A percentile compares a stretch with the other conserved stretches of the same genome.
phyloP scores from a whole-genome alignment of 805 yeast genomes.

The Saccharomyces jurei region DNA sequence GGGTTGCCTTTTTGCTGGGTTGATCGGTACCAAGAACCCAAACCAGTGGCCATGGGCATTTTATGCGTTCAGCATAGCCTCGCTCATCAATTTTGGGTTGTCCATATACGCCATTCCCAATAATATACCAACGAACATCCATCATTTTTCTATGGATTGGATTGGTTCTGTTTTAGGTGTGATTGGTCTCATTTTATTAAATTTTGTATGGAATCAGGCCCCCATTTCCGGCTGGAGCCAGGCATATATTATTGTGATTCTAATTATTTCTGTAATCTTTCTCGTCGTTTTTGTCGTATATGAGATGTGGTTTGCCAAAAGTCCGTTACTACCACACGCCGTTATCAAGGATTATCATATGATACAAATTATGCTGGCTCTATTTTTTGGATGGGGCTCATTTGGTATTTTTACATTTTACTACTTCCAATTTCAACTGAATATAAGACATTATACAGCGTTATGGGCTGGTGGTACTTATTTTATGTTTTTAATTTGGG shows the following conservation, averaged over 20 bases:
- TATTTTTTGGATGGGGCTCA: constrained; percentile 67
- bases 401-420: constrained; percentile 71
- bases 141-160: constrained; percentile 36
- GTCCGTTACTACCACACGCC: constrained; percentile 49
- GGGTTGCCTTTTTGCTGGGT: constrained; percentile 45
- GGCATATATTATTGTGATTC: constrained; percentile 49
- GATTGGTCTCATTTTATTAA: constrained; percentile 51
- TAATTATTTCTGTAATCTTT: constrained; percentile 41
- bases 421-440: constrained; percentile 43
- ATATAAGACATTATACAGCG: constrained; percentile 42
- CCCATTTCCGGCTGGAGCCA: constrained; percentile 61
- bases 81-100: constrained; percentile 11
- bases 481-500: constrained; percentile 42
- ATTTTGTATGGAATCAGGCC: constrained; percentile 69
- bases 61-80: constrained; percentile 20
- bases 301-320: constrained; percentile 38
- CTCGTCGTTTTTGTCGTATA: constrained; percentile 40
- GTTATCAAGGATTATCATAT: constrained; percentile 38
- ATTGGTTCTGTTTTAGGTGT: constrained; percentile 52
- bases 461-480: constrained; percentile 41
- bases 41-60: constrained; percentile 27
- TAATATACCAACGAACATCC: constrained; percentile 21
- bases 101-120: constrained; percentile 24
- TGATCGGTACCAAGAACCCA: constrained; percentile 26
- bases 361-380: constrained; percentile 41